Evolutionary conservation across 1,284 basidiomycete species (phyloP).

Genomic region (Pterulicium gracile): DNA sequence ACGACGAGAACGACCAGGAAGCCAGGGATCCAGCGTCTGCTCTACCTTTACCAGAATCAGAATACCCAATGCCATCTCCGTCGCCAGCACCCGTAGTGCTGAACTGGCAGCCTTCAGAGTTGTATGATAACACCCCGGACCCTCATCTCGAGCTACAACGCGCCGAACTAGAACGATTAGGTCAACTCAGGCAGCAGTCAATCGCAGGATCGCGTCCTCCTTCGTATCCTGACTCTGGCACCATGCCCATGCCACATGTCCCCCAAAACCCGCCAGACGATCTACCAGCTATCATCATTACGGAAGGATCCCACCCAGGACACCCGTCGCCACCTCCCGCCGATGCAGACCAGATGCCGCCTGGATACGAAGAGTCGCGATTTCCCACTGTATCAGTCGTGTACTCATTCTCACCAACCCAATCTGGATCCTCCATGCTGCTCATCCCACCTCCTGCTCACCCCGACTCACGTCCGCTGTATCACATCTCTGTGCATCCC

Average conservation of each 20-base stretch:
- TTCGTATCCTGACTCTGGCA: no score
- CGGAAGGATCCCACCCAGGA: no score
- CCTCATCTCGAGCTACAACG: background rate
- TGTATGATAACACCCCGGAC: background rate
- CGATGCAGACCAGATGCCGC: background rate
- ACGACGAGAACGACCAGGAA: no score
- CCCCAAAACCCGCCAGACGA: no score
- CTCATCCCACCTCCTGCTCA: conserved; percentile 8
- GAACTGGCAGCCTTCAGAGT: background rate
- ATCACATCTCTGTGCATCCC: conserved; percentile 17
- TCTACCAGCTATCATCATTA: no score
- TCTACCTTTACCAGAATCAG: background rate
- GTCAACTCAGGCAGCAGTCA: no score
- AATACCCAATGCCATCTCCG: background rate
- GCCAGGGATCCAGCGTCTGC: no score
- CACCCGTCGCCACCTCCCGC: no score
- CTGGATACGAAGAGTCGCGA: background rate
- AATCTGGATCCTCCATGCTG: conserved; percentile 16
- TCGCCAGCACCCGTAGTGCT: background rate
- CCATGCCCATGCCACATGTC: no score
- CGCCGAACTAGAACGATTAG: background rate
- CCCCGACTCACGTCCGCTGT: conserved; percentile 11
- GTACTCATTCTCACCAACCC: conserved; percentile 14
- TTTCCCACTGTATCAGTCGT: background rate
- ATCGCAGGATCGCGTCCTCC: no score